Evolutionary conservation across 2,329 filamentous ascomycete species (phyloP).

Genomic region (Xylaria sp.): DNA sequence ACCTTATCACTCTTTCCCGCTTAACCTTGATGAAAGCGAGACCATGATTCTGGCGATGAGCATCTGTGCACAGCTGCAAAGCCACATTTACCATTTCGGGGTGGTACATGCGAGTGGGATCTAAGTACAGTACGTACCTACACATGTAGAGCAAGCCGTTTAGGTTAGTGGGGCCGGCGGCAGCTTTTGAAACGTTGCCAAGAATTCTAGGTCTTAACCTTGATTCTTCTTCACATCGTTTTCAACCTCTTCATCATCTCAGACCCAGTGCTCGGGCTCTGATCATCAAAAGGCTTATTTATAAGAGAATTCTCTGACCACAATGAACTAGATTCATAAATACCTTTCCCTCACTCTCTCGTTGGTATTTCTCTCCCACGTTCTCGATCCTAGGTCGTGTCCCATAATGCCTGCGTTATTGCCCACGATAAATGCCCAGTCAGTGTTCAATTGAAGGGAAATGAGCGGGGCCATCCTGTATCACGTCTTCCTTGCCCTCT

Average conservation of each 20-base stretch:
- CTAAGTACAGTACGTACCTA: no score
- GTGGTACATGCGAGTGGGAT: neutral
- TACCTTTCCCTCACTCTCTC: no score
- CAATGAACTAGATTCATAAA: neutral
- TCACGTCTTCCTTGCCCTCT: conserved; percentile 3
- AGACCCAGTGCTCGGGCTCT: neutral
- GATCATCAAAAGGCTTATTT: neutral
- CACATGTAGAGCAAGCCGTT: no score
- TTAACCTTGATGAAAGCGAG: no score
- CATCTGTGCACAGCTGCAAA: conserved; percentile 1
- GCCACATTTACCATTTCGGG: neutral
- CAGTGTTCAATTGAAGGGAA: conserved; percentile 11
- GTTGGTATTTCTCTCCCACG: neutral
- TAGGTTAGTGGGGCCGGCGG: conserved; percentile 4
- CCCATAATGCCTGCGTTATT: conserved; percentile 1
- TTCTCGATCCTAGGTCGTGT: neutral
- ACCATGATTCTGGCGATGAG: neutral
- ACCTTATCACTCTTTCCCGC: neutral
- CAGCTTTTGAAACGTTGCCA: conserved; percentile 31
- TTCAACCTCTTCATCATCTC: neutral
- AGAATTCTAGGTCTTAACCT: conserved; percentile 6
- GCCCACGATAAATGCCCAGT: no score
- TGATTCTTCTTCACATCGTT: neutral
- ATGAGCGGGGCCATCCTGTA: conserved; percentile 23
- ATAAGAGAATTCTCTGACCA: neutral